Conservation (phyloP, 306 rosid species). For the Inga leiocalycina region DNA sequence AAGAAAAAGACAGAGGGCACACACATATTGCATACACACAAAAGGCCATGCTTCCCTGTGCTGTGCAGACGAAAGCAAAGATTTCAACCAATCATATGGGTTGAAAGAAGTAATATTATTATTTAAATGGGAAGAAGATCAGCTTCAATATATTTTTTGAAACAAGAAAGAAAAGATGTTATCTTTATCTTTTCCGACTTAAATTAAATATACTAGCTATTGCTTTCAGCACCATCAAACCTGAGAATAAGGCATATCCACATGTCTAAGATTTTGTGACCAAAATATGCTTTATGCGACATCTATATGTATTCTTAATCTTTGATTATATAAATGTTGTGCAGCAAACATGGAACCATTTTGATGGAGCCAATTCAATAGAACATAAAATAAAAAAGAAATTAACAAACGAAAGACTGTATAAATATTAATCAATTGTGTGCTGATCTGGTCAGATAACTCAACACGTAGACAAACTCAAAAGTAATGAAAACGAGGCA, state of each 20-base stretch:
- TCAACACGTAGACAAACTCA: background rate
- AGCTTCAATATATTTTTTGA: background rate
- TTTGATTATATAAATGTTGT: background rate
- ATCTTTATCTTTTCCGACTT: background rate
- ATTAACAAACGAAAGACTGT: background rate
- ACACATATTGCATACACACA: background rate
- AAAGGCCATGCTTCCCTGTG: constrained; percentile 17
- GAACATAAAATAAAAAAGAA: background rate
- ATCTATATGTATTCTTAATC: background rate
- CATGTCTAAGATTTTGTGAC: constrained; percentile 10
- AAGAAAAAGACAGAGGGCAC: background rate
- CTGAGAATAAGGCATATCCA: constrained; percentile 7
- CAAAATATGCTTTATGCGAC: background rate
- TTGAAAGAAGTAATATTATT: background rate
- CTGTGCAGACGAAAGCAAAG: background rate
- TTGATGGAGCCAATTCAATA: background rate
- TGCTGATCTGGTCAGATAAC: constrained; percentile 10
- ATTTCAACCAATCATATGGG: constrained; percentile 22
- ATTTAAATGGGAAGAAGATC: constrained; percentile 29
- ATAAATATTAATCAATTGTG: background rate
- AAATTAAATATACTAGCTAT: background rate
- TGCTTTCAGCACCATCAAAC: constrained; percentile 1
- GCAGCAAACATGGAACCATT: constrained; percentile 18
- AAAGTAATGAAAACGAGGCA: background rate
- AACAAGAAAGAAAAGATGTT: background rate